These are phyloP conservation scores for Psilocybe sp. DNA, from an alignment of 768 basidiomycete species.

Conservation along the genomic window DNA sequence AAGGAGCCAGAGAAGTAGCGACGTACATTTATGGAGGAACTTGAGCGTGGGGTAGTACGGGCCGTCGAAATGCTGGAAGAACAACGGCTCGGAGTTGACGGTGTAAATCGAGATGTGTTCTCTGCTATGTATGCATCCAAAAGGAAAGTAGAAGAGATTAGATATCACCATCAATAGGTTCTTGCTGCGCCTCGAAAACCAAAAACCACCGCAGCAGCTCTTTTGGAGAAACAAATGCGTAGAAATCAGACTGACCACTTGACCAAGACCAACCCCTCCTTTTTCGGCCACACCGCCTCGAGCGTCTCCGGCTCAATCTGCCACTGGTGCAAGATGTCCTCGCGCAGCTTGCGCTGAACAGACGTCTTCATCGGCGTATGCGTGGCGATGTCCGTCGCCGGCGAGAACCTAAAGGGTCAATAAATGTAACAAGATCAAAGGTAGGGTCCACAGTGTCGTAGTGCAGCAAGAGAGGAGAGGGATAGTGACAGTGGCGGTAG, in stretches of 20 bases:
- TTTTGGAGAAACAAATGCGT: slow-evolving; percentile 1
- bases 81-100: slow-evolving; percentile 80
- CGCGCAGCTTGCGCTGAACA: slow-evolving; percentile 85
- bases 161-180: not conserved
- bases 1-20: slow-evolving; percentile 4
- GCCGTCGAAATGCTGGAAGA: slow-evolving; percentile 97
- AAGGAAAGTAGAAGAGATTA: not conserved
- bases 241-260: slow-evolving; percentile 72
- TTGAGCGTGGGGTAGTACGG: slow-evolving; percentile 87
- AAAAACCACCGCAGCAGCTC: slow-evolving; percentile 4
- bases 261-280: slow-evolving; percentile 87
- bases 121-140: slow-evolving; percentile 55
- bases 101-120: slow-evolving; percentile 95
- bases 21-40: slow-evolving; percentile 87
- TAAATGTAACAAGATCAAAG: too few relatives aligned
- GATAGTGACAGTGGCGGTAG: too few relatives aligned
- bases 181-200: slow-evolving; percentile 9
- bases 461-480: too few relatives aligned
- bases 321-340: slow-evolving; percentile 78
- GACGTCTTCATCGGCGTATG: slow-evolving; percentile 93
- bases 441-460: too few relatives aligned
- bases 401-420: slow-evolving; percentile 49
- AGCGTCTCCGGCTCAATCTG: slow-evolving; percentile 76
- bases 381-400: slow-evolving; percentile 79
- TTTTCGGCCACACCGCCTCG: slow-evolving; percentile 98